Evolutionary conservation across 192 early-diverging fungal species (phyloP).

Genomic region (Powellomyces hirtus): DNA sequence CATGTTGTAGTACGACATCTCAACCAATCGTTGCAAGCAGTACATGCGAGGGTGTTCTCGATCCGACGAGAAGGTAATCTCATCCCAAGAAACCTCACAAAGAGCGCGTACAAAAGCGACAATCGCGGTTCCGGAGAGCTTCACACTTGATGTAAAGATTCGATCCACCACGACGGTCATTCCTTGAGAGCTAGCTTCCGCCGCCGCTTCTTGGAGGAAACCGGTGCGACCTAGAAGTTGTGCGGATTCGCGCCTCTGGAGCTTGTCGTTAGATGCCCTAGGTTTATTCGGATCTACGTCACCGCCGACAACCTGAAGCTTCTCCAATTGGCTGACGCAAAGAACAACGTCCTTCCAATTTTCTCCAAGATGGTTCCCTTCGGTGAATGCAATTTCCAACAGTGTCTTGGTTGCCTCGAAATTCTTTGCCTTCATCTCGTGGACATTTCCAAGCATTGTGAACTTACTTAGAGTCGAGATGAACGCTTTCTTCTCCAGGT

Average conservation of each 20-base stretch:
- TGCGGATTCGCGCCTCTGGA: conserved; percentile 27
- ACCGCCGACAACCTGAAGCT: conserved; percentile 63
- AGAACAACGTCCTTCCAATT: conserved; percentile 85
- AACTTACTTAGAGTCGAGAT: conserved; percentile 88
- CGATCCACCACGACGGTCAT: conserved; percentile 81
- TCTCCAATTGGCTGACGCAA: conserved; percentile 86
- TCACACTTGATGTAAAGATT: conserved; percentile 76
- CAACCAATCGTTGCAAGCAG: conserved; percentile 91
- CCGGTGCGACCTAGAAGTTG: conserved; percentile 9
- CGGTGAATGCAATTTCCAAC: conserved; percentile 70
- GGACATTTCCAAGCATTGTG: conserved; percentile 75
- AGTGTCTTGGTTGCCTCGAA: conserved; percentile 86
- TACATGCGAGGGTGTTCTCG: conserved; percentile 54
- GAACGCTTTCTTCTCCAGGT: conserved; percentile 84
- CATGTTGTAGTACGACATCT: conserved; percentile 98
- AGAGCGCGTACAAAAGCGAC: conserved; percentile 88
- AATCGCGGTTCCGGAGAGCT: conserved; percentile 79
- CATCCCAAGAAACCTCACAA: conserved; percentile 85
- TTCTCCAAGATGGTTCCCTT: conserved; percentile 51
- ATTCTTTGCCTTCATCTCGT: conserved; percentile 89
- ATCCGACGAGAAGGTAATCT: conserved; percentile 65
- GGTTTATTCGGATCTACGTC: conserved; percentile 1
- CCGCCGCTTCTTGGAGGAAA: conserved; percentile 51
- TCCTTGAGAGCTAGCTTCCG: conserved; percentile 55
- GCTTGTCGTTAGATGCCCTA: conserved; percentile 6